Evolutionary conservation across 352 stramenopile genomes (phyloP).

Genomic region (Phytophthora chlamydospora): DNA sequence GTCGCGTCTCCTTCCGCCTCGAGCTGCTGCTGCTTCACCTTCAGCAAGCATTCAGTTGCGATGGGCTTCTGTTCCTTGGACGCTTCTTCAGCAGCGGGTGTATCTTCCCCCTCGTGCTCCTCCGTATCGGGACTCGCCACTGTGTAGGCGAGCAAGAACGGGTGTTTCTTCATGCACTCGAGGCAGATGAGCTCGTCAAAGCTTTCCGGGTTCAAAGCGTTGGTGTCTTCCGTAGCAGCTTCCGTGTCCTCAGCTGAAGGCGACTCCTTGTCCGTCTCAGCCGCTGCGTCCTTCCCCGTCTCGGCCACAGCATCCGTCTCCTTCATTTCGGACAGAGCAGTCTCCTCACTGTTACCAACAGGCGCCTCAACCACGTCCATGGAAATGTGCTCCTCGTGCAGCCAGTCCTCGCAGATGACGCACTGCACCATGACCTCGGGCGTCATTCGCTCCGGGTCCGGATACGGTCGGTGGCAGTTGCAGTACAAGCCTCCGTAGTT

Average conservation of each 20-base stretch:
- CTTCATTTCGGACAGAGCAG: too few relatives aligned
- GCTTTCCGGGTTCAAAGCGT: constrained; percentile 26
- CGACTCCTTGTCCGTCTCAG: constrained; percentile 17
- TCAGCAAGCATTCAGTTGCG: constrained; percentile 34
- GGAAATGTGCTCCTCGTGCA: constrained; percentile 77
- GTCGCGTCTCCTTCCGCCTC: constrained; percentile 21
- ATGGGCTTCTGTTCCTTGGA: constrained; percentile 8
- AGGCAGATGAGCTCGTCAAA: constrained; percentile 78
- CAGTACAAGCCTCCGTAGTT: constrained; percentile 77
- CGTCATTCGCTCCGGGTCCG: constrained; percentile 70
- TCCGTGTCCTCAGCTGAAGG: neutral
- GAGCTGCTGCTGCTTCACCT: constrained; percentile 41
- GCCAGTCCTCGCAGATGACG: constrained; percentile 80
- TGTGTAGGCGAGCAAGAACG: constrained; percentile 69
- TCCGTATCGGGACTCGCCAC: constrained; percentile 29
- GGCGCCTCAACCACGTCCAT: constrained; percentile 7
- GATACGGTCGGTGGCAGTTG: constrained; percentile 76
- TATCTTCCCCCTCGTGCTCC: constrained; percentile 10
- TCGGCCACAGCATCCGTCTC: too few relatives aligned
- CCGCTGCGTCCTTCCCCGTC: neutral
- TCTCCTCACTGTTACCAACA: neutral
- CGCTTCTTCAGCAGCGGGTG: constrained; percentile 9
- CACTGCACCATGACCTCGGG: constrained; percentile 80
- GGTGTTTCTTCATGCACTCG: constrained; percentile 67
- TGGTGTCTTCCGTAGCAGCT: constrained; percentile 9